Evolutionary conservation across 2,329 filamentous ascomycete species (phyloP).

Genomic region (Cladosporium austrohemisphaericum): DNA sequence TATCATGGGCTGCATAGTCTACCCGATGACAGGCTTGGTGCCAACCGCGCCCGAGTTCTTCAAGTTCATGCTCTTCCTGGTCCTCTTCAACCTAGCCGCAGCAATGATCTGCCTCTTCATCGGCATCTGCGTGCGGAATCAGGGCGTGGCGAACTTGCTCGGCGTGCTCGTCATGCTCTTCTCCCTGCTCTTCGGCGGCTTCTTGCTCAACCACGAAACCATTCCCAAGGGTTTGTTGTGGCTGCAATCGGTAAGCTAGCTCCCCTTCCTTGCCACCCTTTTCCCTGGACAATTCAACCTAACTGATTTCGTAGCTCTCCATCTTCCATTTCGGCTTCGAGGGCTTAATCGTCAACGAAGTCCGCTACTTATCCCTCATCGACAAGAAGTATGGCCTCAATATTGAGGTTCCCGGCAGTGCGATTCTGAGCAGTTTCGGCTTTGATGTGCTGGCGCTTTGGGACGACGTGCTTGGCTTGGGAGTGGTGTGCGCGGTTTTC

Average conservation of each 20-base stretch:
- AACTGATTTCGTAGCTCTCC: slow-evolving; percentile 56
- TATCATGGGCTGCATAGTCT: slow-evolving; percentile 91
- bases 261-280: slow-evolving; percentile 31
- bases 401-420: slow-evolving; percentile 91
- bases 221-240: slow-evolving; percentile 82
- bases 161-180: slow-evolving; percentile 97
- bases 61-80: slow-evolving; percentile 85
- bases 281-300: background rate
- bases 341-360: slow-evolving; percentile 94
- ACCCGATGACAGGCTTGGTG: slow-evolving; percentile 94
- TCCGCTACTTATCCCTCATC: slow-evolving; percentile 79
- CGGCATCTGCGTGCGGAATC: slow-evolving; percentile 89
- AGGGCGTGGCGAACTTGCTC: slow-evolving; percentile 85
- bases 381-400: slow-evolving; percentile 96
- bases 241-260: slow-evolving; percentile 66
- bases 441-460: slow-evolving; percentile 86
- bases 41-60: slow-evolving; percentile 79
- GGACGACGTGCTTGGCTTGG: slow-evolving; percentile 77
- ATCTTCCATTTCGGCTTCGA: slow-evolving; percentile 99
- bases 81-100: slow-evolving; percentile 93
- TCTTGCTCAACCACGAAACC: slow-evolving; percentile 89
- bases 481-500: slow-evolving; percentile 76
- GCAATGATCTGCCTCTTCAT: slow-evolving; percentile 94
- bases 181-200: slow-evolving; percentile 87
- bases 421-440: slow-evolving; percentile 90